Base-by-base conservation (phyloP, 257 asterid genomes). In the Dorcoceras hygrometricum region DNA sequence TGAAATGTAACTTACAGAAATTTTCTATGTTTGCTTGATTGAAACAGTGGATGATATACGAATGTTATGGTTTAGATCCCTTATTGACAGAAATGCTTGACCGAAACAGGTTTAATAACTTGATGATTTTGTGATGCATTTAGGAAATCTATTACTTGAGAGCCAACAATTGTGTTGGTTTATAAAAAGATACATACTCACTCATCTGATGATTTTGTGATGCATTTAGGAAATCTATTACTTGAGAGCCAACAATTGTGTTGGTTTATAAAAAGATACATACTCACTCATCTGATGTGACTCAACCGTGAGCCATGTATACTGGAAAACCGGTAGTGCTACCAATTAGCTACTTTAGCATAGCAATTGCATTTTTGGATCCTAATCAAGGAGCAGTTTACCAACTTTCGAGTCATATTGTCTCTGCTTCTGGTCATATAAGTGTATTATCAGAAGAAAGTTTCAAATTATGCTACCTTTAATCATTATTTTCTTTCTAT, bases 1-100 rank as follows among this genome's bases (percentile, higher is more conserved):
- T 68, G n/a, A 50, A 18, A 62, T 23, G 32, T 5, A 62, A 62
- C 56, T 20, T 39, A 14, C 66, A 46, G 54, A 60, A 46, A 50
- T 67, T 57, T 7, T 23, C 31, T 46, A 46, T 46, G 2, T 2
- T 16, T 4, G 54, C 22, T 3, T 46, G 54, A 46, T 46, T 16
- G 54, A 18, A 16, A 56, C 8, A 27, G 25, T 23, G 27, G 72
- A 18, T 11, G 65, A 18, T 69, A 26, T 43, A 3, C 29, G 18
- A 19, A 2, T 58, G 8, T 57, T 7, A 24, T 51, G 25, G 6
- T 70, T 12, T 29, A 23, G n/a, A 26, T 23, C 8, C 0, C 1
- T 46, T 43, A 1, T 16, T 46, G 20, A 16, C 5, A 16, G 54
- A 16, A 46, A 46, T 46, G 54, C 54, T 46, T 20, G 8, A 46